These are phyloP conservation scores for Nemania sp. DNA, from an alignment of 2,329 filamentous ascomycete genomes.

Conservation along the genomic window DNA sequence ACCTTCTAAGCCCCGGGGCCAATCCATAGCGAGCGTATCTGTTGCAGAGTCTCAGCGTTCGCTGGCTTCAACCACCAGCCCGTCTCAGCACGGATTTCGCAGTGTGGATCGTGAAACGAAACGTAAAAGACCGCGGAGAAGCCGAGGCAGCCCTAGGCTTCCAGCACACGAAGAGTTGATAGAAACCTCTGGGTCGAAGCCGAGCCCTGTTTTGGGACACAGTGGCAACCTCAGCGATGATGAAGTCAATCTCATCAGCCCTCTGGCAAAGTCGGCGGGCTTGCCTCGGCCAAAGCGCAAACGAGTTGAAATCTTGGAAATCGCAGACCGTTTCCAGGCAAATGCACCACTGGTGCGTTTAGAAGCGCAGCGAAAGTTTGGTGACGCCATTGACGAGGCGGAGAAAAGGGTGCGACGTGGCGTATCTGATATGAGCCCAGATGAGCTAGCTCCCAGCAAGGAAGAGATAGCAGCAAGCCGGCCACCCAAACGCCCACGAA, in stretches of 20 bases:
- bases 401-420: conserved; percentile 13
- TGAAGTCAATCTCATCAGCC: conserved; percentile 18
- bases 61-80: conserved; percentile 21
- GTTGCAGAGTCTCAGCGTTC: conserved; percentile 32
- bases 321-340: conserved; percentile 1
- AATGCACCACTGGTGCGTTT: neutral
- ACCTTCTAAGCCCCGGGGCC: conserved; percentile 25
- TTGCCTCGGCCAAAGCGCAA: neutral
- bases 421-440: conserved; percentile 23
- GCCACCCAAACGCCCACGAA: conserved; percentile 21
- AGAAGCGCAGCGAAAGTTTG: conserved; percentile 1
- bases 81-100: conserved; percentile 23
- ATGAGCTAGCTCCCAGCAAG: conserved; percentile 31
- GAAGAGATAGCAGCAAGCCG: conserved; percentile 23
- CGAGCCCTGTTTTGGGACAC: neutral
- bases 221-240: conserved; percentile 18
- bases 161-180: neutral
- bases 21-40: conserved; percentile 27
- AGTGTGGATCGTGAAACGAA: neutral
- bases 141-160: neutral
- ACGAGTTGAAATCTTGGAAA: neutral
- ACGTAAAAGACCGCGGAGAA: conserved; percentile 7
- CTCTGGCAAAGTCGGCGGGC: neutral
- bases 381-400: conserved; percentile 20
- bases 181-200: neutral